These are phyloP conservation scores for Lachnellula occidentalis DNA, from an alignment of 2,329 filamentous ascomycete species.

Conservation along the genomic window DNA sequence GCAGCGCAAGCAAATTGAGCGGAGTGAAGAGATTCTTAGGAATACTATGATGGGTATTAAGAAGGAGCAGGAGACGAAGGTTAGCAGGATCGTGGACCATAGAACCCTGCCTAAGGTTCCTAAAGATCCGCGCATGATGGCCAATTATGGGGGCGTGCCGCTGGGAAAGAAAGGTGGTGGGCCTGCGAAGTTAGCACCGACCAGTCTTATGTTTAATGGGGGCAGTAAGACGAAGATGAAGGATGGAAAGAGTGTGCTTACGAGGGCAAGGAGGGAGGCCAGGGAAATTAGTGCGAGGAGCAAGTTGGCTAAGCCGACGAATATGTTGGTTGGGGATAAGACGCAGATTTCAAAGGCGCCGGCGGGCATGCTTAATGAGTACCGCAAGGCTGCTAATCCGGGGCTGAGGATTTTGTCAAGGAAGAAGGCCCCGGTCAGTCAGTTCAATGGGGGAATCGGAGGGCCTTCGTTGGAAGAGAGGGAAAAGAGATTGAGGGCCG, in stretches of 20 bases:
- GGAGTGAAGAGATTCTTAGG: slow-evolving; percentile 50
- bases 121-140: slow-evolving; percentile 33
- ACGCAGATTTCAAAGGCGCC: slow-evolving; percentile 44
- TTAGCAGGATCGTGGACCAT: slow-evolving; percentile 50
- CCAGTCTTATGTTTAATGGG: slow-evolving; percentile 39
- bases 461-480: slow-evolving; percentile 31
- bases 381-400: slow-evolving; percentile 39
- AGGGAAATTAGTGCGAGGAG: slow-evolving; percentile 47
- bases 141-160: slow-evolving; percentile 31
- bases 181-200: slow-evolving; percentile 28
- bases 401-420: slow-evolving; percentile 31
- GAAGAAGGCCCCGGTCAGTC: slow-evolving; percentile 16
- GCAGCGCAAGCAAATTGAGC: slow-evolving; percentile 49
- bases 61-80: slow-evolving; percentile 51
- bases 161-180: slow-evolving; percentile 21
- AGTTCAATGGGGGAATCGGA: slow-evolving; percentile 11
- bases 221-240: slow-evolving; percentile 49
- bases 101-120: slow-evolving; percentile 41
- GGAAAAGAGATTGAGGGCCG: slow-evolving; percentile 30
- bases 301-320: slow-evolving; percentile 38
- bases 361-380: slow-evolving; percentile 47
- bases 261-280: slow-evolving; percentile 51
- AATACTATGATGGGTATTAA: slow-evolving; percentile 53
- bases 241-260: slow-evolving; percentile 48
- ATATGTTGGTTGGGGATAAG: slow-evolving; percentile 30